phyloP scores from a whole-genome alignment of 1,284 basidiomycete genomes.

The Malassezia caprae region DNA sequence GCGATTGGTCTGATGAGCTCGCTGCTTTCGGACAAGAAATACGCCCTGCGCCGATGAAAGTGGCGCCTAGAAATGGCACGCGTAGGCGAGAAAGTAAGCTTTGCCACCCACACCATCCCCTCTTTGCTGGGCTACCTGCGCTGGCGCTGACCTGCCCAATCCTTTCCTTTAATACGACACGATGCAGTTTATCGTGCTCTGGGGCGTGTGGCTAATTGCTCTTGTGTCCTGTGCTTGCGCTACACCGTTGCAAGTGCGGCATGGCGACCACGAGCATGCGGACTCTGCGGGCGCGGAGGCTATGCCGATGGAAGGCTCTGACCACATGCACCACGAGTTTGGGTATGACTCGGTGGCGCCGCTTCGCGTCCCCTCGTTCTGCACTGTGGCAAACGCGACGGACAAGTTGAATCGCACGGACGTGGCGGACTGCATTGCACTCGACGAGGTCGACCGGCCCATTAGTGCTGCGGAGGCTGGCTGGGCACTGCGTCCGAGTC shows the following conservation, averaged over 20 bases:
- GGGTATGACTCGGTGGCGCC: not conserved
- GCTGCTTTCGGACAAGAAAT: not conserved
- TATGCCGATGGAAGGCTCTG: not conserved
- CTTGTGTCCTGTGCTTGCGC: not conserved
- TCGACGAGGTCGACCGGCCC: constrained; percentile 7
- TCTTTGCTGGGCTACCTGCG: not conserved
- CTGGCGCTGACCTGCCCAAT: not conserved
- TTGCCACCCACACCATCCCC: not conserved
- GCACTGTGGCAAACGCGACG: constrained; percentile 2
- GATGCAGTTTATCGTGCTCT: not conserved
- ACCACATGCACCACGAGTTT: not conserved
- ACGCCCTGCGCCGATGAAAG: not conserved
- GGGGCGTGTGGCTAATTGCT: not conserved
- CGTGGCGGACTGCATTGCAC: constrained; percentile 8
- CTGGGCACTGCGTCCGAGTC: constrained; percentile 4
- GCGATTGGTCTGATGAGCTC: not conserved
- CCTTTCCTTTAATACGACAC: not conserved
- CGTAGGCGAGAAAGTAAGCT: not conserved
- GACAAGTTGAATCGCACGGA: not conserved
- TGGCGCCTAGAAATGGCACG: not conserved
- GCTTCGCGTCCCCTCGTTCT: not conserved
- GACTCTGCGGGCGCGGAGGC: not conserved
- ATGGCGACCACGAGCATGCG: not conserved
- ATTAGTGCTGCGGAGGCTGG: constrained; percentile 2
- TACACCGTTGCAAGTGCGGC: not conserved